Evolutionary conservation across 345 rosid genomes (phyloP).

Genomic region (Linum lewisii): DNA sequence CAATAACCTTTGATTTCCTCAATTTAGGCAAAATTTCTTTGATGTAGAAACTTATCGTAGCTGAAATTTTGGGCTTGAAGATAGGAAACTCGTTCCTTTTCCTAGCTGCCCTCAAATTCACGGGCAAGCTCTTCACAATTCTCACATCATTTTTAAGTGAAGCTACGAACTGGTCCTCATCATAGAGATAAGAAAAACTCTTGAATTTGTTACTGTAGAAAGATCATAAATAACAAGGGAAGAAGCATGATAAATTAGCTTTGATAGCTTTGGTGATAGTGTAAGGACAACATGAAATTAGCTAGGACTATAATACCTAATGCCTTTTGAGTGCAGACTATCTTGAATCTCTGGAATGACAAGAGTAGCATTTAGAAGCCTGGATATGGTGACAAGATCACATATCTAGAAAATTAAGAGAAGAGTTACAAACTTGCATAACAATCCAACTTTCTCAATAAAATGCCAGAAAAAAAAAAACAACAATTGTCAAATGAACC

Average conservation of each 20-base stretch:
- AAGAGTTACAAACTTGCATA: conserved; percentile 19
- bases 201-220: conserved; percentile 62
- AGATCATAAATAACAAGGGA: conserved; percentile 7
- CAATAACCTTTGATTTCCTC: conserved; percentile 64
- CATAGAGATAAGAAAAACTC: conserved; percentile 92
- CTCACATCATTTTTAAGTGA: conserved; percentile 78
- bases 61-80: conserved; percentile 65
- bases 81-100: conserved; percentile 58
- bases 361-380: conserved; percentile 99
- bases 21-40: conserved; percentile 68
- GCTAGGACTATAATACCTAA: conserved; percentile 43
- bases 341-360: conserved; percentile 98
- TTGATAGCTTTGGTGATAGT: background rate
- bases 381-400: conserved; percentile 99
- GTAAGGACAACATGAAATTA: conserved; percentile 13
- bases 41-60: conserved; percentile 67
- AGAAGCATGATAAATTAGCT: conserved; percentile 1
- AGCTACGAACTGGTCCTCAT: conserved; percentile 87
- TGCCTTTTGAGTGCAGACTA: conserved; percentile 76
- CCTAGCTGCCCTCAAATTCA: conserved; percentile 64
- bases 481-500: conserved; percentile 20
- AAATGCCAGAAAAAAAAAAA: background rate
- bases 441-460: conserved; percentile 1
- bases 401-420: conserved; percentile 86
- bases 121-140: conserved; percentile 65